Base-by-base conservation (phyloP, 2,329 filamentous ascomycete species). In the Apiospora marii region DNA sequence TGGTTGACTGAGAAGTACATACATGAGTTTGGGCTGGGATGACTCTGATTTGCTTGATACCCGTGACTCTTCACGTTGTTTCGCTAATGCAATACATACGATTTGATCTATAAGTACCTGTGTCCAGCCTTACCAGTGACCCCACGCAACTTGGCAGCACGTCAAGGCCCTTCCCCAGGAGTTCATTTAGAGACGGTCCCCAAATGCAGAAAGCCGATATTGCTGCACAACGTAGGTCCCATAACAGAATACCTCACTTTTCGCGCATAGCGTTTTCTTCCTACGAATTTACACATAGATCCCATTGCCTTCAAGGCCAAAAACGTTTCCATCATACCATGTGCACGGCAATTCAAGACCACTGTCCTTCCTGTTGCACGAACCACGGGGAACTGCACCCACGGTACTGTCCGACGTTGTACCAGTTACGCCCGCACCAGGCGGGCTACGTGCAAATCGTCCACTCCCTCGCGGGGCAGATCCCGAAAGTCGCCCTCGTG, bases 1-100 rank as follows among this genome's bases (percentile, higher is more conserved):
- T 58, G 51, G 30, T 37, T n/a, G 10, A n/a, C 30, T 61, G 7
- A 48, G n/a, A n/a, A n/a, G 16, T 22, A 22, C 16, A 16, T 22
- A 22, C 22, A 16, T 22, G 10, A 22, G 51, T 58, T 30, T 19
- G 51, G 51, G 16, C 51, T 34, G 27, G 30, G n/a, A 61, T 61
- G 53, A 37, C 53, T 12, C 43, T 44, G 43, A 44, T 44, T 44
- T 44, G 43, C 43, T 44, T 51, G 49, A 64, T 64, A 64, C 58
- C 58, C 58, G 30, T 64, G 7, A 41, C 19, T 14, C 30, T n/a
- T 22, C 58, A 19, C 7, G 19, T 64, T 22, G 34, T n/a, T 64
- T 41, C 22, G 34, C 8, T 13, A 64, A 41, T n/a, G 10, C 8
- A 41, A 64, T 64, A 16, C 16, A 61, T 5, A 7, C 30, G 7